Evolutionary conservation across 2,329 filamentous ascomycete genomes (phyloP).

Genomic region (Ophiocordyceps camponoti-leonardi): DNA sequence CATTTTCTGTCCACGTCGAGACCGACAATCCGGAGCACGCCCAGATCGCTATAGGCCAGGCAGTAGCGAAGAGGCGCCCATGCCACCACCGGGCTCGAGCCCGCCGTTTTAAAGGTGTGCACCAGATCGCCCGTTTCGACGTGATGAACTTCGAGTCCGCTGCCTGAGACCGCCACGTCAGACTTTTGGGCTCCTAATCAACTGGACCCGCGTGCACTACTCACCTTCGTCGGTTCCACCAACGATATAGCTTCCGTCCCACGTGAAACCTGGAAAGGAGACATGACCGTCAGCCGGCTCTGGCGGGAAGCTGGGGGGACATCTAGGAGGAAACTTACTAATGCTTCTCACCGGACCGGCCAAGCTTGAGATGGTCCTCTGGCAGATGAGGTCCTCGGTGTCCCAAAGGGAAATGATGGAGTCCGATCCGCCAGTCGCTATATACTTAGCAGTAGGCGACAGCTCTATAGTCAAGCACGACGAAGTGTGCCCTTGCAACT

Average conservation of each 20-base stretch:
- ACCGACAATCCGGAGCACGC: constrained; percentile 51
- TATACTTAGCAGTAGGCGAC: constrained; percentile 51
- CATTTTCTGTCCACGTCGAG: constrained; percentile 28
- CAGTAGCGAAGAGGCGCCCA: constrained; percentile 65
- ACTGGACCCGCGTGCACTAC: constrained; percentile 2
- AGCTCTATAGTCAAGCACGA: constrained; percentile 52
- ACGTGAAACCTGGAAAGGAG: constrained; percentile 44
- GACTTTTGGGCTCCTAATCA: neutral
- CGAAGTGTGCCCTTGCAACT: constrained; percentile 55
- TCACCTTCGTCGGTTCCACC: constrained; percentile 58
- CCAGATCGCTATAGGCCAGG: constrained; percentile 56
- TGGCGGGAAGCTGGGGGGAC: too few relatives aligned
- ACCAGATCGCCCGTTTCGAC: constrained; percentile 59
- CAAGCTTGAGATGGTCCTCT: constrained; percentile 52
- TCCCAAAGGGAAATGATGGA: constrained; percentile 65
- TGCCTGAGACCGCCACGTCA: constrained; percentile 16
- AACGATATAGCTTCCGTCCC: constrained; percentile 59
- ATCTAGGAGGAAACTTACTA: constrained; percentile 25
- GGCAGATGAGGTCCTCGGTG: constrained; percentile 60
- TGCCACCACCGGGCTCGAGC: constrained; percentile 47
- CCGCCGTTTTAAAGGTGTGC: constrained; percentile 51
- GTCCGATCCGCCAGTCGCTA: constrained; percentile 62
- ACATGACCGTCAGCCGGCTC: neutral
- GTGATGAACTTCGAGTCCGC: constrained; percentile 52
- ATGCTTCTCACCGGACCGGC: constrained; percentile 53